Conservation (phyloP, 2,329 filamentous ascomycete genomes). For the Pezicula rhizophila region DNA sequence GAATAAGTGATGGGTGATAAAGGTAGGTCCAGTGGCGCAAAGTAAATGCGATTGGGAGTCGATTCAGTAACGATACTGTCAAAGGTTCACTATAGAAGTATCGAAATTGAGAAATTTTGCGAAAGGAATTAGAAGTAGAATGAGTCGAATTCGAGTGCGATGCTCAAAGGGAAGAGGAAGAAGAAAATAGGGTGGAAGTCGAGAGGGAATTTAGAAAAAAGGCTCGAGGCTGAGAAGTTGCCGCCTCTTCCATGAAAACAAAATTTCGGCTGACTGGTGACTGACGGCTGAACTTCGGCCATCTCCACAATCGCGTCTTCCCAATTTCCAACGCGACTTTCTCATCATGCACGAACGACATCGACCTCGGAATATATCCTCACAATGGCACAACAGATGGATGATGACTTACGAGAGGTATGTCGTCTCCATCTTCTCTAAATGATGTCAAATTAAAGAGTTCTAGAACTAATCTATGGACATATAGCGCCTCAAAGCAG, state of each 20-base stretch:
- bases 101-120: no score
- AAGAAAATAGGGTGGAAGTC: not conserved
- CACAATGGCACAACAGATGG: constrained; percentile 17
- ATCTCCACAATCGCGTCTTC: constrained; percentile 10
- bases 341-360: not conserved
- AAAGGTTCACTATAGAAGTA: no score
- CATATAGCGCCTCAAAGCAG: constrained; percentile 69
- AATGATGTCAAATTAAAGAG: not conserved
- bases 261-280: constrained; percentile 2
- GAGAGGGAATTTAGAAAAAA: not conserved
- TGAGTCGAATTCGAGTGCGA: not conserved
- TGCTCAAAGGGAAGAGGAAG: not conserved
- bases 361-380: not conserved
- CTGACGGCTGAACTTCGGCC: constrained; percentile 7
- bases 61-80: no score
- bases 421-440: not conserved
- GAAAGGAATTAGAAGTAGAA: not conserved
- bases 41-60: no score
- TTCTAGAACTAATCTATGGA: not conserved
- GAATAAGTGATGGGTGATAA: no score
- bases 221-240: not conserved
- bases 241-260: constrained; percentile 2
- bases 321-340: not conserved
- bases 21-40: no score
- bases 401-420: constrained; percentile 18